Conservation (phyloP, 495 filamentous ascomycete genomes). For the Trichoderma virens region DNA sequence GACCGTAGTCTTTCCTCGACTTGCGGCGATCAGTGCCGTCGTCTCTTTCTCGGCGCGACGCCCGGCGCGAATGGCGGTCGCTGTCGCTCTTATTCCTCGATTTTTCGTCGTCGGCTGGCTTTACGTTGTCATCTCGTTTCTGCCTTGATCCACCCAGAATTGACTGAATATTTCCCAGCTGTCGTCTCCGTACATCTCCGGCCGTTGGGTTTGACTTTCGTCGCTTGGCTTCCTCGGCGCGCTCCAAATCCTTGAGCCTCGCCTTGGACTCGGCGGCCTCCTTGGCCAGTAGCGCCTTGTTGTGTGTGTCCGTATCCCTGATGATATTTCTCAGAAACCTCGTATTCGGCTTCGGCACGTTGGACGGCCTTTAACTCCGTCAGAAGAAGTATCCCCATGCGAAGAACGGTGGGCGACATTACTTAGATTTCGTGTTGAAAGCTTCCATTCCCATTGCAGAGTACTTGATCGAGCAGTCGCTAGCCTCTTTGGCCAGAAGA, state of each 20-base stretch:
- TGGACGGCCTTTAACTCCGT: constrained; percentile 35
- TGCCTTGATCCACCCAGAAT: constrained; percentile 37
- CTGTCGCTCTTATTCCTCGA: constrained; percentile 10
- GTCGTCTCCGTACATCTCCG: constrained; percentile 39
- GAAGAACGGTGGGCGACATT: constrained; percentile 16
- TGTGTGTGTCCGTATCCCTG: constrained; percentile 80
- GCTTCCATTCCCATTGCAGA: constrained; percentile 64
- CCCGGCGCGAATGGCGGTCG: not conserved
- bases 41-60: constrained; percentile 11
- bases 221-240: constrained; percentile 31
- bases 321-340: constrained; percentile 84
- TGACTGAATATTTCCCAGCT: constrained; percentile 46
- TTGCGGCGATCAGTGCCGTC: constrained; percentile 10
- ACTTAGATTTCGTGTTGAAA: constrained; percentile 60
- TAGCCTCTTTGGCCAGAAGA: constrained; percentile 66
- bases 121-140: constrained; percentile 17
- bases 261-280: constrained; percentile 55
- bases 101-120: constrained; percentile 16
- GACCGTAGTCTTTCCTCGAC: constrained; percentile 5
- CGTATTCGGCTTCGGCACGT: constrained; percentile 84
- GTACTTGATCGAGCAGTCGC: constrained; percentile 59
- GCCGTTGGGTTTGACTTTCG: constrained; percentile 30
- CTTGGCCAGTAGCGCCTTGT: constrained; percentile 75
- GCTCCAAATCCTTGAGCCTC: constrained; percentile 37
- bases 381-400: constrained; percentile 10